These are phyloP conservation scores for Phaffia rhodozyma DNA, from an alignment of 1,284 basidiomycete genomes.

Conservation along the genomic window DNA sequence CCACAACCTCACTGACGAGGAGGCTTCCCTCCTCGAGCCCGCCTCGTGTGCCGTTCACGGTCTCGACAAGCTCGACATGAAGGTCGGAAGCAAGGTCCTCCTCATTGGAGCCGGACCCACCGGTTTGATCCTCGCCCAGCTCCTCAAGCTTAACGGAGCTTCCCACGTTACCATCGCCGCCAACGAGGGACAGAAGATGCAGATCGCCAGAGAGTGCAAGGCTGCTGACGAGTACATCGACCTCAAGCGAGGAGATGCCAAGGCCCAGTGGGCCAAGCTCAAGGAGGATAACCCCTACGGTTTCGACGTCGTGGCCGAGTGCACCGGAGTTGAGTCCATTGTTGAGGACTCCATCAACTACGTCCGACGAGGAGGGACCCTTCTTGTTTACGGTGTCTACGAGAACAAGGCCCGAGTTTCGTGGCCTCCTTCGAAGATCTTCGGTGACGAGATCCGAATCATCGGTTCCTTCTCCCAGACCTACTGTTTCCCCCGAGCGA, in stretches of 20 bases:
- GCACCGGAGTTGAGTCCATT: constrained; percentile 67
- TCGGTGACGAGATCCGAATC: constrained; percentile 74
- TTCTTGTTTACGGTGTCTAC: constrained; percentile 52
- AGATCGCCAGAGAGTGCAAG: constrained; percentile 60
- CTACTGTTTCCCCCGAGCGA: constrained; percentile 73
- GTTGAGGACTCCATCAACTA: constrained; percentile 71
- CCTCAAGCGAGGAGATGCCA: constrained; percentile 58
- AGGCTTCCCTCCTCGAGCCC: constrained; percentile 76
- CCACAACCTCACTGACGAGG: constrained; percentile 70
- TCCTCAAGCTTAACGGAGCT: constrained; percentile 72
- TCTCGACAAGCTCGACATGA: constrained; percentile 64
- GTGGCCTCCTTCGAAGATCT: constrained; percentile 76
- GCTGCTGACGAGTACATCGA: constrained; percentile 72
- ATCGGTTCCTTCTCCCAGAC: constrained; percentile 76
- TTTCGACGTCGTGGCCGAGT: constrained; percentile 79
- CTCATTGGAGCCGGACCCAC: constrained; percentile 53
- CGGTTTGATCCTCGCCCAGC: constrained; percentile 71
- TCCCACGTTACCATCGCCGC: constrained; percentile 61
- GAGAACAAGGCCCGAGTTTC: constrained; percentile 58
- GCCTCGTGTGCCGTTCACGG: constrained; percentile 80
- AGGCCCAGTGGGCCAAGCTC: constrained; percentile 62
- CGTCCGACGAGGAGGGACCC: constrained; percentile 61
- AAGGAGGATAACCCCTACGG: constrained; percentile 69
- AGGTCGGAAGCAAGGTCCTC: constrained; percentile 64
- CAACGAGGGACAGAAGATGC: constrained; percentile 74